Evolutionary conservation across 768 basidiomycete species (phyloP), one percentile per base, ranked within the genome.

Genomic region (Lactarius indigo): DNA sequence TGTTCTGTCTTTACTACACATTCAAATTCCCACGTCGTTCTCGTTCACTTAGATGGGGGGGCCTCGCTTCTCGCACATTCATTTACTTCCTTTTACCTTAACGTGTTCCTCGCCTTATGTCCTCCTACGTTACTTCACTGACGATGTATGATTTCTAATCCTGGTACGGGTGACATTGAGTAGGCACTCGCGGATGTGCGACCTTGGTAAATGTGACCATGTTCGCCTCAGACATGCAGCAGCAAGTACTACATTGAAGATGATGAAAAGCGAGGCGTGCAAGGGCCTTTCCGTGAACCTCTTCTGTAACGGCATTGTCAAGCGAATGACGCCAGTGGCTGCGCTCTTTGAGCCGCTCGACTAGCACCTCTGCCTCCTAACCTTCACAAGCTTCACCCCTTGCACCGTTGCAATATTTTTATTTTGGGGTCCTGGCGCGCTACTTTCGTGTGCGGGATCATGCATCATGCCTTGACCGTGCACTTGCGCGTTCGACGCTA

Each of bases 121-220:
- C 44, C 35, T 26, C 26, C 33, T 63, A 67, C 56, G 61, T 26
- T 28, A 52, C 47, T 52, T 28, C 33, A 20, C 47, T 37, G 50
- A 66, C 61, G 64, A 65, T 57, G 55, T 57, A 57, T 47, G 55
- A 61, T 7, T 41, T 26, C 18, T 57, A 56, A 50, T 42, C 5
- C 39, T 30, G n/a, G 10, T 23, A 23, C 23, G 59, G 41, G 50
- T 44, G 41, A 17, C 47, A 59, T 41, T n/a, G 33, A 26, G 18
- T 52, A 5, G 64, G 58, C n/a, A 26, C 52, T 18, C 30, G 31
- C 39, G 42, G 59, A 54, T 7, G 39, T 56, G 50, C 41, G 20
- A n/a, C 41, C 37, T 12, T 54, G 39, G 64, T 37, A 31, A 50
- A 42, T 60, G 52, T 37, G 13, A 13, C 35, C 35, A 37, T 12